These are phyloP conservation scores for Chenopodium berlandieri DNA, from an alignment of 148 eudicot genomes.

Conservation along the genomic window DNA sequence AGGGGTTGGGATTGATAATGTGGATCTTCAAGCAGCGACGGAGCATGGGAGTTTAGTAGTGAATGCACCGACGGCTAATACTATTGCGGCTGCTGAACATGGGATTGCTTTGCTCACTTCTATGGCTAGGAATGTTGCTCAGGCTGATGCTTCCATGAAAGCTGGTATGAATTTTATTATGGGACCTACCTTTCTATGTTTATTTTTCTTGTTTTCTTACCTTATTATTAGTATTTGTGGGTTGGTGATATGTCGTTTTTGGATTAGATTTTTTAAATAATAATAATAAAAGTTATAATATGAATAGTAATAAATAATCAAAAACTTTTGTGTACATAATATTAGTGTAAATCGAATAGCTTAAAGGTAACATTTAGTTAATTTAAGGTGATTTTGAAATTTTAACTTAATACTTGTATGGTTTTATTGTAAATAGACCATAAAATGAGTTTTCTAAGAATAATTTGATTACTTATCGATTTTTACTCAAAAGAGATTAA, in stretches of 20 bases:
- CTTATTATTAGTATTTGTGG: not conserved
- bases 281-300: too few species aligned
- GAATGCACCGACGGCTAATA: constrained; percentile 88
- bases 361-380: too few species aligned
- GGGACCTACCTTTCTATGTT: not conserved
- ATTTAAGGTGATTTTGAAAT: too few species aligned
- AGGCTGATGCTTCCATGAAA: constrained; percentile 89
- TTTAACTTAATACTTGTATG: too few species aligned
- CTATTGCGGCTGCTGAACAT: constrained; percentile 93
- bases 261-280: too few species aligned
- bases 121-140: constrained; percentile 91
- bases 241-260: not conserved
- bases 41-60: constrained; percentile 81
- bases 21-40: constrained; percentile 87
- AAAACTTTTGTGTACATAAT: too few species aligned
- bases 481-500: too few species aligned
- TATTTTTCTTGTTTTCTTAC: not conserved
- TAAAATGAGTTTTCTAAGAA: too few species aligned
- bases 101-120: constrained; percentile 75
- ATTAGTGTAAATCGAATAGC: too few species aligned
- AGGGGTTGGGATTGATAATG: constrained; percentile 91
- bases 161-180: constrained; percentile 43
- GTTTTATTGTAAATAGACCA: too few species aligned
- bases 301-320: not conserved
- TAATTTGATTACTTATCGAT: too few species aligned